These are phyloP conservation scores for Kwoniella heveanensis DNA, from an alignment of 768 basidiomycete species.

Conservation along the genomic window DNA sequence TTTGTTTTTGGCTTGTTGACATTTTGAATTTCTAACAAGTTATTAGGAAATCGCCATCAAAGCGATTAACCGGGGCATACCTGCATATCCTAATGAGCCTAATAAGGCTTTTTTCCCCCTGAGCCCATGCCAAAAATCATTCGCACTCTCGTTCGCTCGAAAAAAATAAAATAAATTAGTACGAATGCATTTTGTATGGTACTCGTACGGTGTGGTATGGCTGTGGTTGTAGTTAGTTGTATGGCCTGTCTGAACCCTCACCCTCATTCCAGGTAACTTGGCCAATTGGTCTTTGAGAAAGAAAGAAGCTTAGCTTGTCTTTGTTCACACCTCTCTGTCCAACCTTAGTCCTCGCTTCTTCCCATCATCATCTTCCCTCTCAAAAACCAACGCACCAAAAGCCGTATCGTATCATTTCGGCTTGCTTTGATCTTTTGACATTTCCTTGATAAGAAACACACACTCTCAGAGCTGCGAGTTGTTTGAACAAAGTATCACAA, in stretches of 20 bases:
- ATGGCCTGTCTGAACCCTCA: not conserved
- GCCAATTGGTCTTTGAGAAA: too few species aligned
- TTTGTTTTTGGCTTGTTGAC: not conserved
- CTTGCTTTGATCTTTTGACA: not conserved
- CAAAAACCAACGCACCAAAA: not conserved
- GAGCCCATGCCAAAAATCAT: conserved; percentile 1
- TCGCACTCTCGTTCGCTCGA: not conserved
- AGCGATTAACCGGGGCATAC: too few species aligned
- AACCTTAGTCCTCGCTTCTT: not conserved
- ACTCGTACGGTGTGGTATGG: not conserved
- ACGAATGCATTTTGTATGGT: too few species aligned
- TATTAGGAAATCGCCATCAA: not conserved
- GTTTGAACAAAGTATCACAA: too few species aligned
- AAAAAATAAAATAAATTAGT: not conserved
- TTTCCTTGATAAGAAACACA: not conserved
- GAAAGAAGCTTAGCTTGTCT: not conserved
- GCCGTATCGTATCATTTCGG: not conserved
- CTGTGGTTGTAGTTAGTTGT: not conserved
- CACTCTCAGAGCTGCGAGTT: not conserved
- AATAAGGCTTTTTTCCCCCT: not conserved
- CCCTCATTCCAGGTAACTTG: too few species aligned
- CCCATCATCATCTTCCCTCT: not conserved
- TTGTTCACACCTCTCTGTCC: not conserved
- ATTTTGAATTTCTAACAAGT: not conserved
- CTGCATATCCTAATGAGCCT: too few species aligned